Conservation (phyloP, 2,329 filamentous ascomycete genomes). For the Ophiocordyceps camponoti-leonardi region DNA sequence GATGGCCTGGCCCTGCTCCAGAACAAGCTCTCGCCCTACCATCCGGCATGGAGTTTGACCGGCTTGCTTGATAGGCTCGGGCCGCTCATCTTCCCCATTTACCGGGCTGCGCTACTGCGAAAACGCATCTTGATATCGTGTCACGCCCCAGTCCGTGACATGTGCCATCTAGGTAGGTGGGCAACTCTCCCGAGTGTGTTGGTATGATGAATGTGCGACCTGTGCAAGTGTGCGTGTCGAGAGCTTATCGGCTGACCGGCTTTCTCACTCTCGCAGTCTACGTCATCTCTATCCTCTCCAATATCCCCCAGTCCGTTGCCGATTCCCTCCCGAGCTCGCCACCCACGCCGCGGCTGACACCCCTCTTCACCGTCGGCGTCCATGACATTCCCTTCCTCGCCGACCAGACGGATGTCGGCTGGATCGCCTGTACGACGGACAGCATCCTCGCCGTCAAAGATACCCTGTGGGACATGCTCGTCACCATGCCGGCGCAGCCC, state of each 20-base stretch:
- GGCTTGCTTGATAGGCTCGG: constrained; percentile 70
- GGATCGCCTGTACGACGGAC: constrained; percentile 93
- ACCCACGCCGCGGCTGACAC: constrained; percentile 49
- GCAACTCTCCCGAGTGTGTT: constrained; percentile 2
- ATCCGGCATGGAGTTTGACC: constrained; percentile 73
- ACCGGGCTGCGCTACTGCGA: constrained; percentile 69
- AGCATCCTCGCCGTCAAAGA: constrained; percentile 79
- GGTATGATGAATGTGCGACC: too few species aligned
- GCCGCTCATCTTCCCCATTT: constrained; percentile 79
- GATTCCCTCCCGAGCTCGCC: constrained; percentile 49
- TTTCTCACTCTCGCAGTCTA: constrained; percentile 54
- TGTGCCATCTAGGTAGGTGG: constrained; percentile 70
- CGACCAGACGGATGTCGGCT: constrained; percentile 43
- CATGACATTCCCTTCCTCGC: constrained; percentile 76
- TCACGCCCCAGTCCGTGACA: constrained; percentile 66
- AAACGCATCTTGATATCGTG: constrained; percentile 80
- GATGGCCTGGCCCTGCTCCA: constrained; percentile 43
- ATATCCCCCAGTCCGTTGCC: constrained; percentile 59
- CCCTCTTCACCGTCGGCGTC: constrained; percentile 85
- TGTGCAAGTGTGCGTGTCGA: too few species aligned
- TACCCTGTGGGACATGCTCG: constrained; percentile 74
- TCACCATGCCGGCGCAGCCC: constrained; percentile 56
- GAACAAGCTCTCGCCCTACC: constrained; percentile 56
- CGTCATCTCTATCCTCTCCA: constrained; percentile 81
- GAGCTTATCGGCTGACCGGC: constrained; percentile 4